Base-by-base conservation (phyloP, 495 filamentous ascomycete genomes). In the Xylaria longipes region DNA sequence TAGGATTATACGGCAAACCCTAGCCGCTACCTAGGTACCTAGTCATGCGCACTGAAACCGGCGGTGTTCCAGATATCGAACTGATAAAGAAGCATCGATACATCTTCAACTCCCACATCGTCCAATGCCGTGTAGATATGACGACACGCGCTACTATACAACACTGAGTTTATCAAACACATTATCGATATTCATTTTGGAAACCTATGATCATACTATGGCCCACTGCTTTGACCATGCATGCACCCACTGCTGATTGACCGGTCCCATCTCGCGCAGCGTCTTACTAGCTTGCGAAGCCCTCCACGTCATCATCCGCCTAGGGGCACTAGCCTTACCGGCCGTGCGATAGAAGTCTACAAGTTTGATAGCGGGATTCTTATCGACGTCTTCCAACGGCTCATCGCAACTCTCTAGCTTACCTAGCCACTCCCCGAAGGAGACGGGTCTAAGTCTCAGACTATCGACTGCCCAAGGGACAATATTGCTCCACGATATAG, bases 201-300 rank as follows among this genome's bases (percentile, higher is more conserved):
- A 3, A 17, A 14, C 41, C 2, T 2, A 45, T 52, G 7, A n/a
- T 61, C 57, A 61, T 41, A 29, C 15, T 31, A 61, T 20, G 8
- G 48, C 69, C 35, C 35, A 39, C 17, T 62, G 76, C 25, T 68
- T 65, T 57, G 81, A 27, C 79, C 79, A 83, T 7, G 56, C 39
- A 5, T 72, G 52, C 73, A 81, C 76, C 77, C 76, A 76, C 20
- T 71, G 68, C 39, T 33, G 20, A 20, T 65, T 72, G 4, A 80
- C 78, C 1, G 74, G 37, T 11, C 68, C 67, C 7, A 76, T 33
- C 48, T n/a, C 48, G 9, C 39, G 22, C 17, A 80, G 27, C 48
- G 69, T 72, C 9, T 63, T 39, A 8, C 48, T 65, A 33, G 41
- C 33, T 12, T 61, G 35, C 4, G 46, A 58, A 31, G 31, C 66